Evolutionary conservation across 2,329 filamentous ascomycete species (phyloP), one percentile per base, ranked within the genome.

Genomic region (Xylaria sp.): DNA sequence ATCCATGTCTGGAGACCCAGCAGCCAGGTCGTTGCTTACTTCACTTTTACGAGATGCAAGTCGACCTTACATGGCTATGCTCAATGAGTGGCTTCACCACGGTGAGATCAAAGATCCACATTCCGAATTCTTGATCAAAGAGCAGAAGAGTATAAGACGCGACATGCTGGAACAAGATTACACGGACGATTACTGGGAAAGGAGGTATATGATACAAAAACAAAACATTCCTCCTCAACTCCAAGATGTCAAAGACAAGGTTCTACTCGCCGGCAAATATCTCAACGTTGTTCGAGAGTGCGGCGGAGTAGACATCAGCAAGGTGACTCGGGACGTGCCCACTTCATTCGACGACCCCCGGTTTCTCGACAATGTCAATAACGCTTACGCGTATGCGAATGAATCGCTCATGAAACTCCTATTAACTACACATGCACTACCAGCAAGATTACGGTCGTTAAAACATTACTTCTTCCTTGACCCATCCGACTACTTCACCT

Each of bases 401-500:
- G 92, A 94, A 66, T 97, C 95, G 7, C 85, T 99, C 24, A 90
- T 99, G 81, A 92, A 94, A 68, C 86, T 99, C 0, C 89, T 99
- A 2, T 86, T 99, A 48, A 98, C 95, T 0, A 96, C 96, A 6
- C 96, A 99, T 78, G 93, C 93, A 12, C 87, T 99, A 4, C 94
- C 95, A 0, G 92, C 93, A 32, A 89, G 96, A 45, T 86, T 99
- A 65, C 89, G 92, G 54, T 98, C 95, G 14, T 85, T 99, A 47
- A 99, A 99, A 79, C 96, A 99, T 81, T 99, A 99, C 83, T 99
- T 98, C 84, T 99, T 99, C 85, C 90, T 99, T 70, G 95, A 98
- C 75, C 92, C 94, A 8, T 98, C 96, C 39, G 96, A 99, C 79
- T 99, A 97, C 83, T 98, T 99, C 80, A 94, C 94, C 2, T 97